phyloP scores from a whole-genome alignment of 768 basidiomycete genomes.

The Tricholoma saponaceum region DNA sequence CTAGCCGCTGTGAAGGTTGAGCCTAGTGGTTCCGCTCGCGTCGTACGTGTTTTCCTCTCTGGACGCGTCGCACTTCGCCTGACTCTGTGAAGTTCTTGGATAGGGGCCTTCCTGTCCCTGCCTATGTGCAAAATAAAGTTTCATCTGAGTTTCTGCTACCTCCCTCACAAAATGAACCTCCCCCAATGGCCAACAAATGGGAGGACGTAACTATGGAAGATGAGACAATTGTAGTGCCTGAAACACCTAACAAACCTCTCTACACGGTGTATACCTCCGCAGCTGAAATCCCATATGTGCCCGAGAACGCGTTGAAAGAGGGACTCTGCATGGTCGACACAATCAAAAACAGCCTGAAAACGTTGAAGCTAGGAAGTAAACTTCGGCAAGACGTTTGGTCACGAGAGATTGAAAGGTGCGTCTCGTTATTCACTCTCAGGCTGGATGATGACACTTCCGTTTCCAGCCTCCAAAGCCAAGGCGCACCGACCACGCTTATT shows the following conservation, averaged over 20 bases:
- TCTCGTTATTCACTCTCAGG: not conserved
- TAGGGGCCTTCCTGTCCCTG: slow-evolving; percentile 22
- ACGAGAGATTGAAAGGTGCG: slow-evolving; percentile 47
- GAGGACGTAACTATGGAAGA: slow-evolving; percentile 13
- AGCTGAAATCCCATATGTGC: slow-evolving; percentile 42
- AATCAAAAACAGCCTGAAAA: slow-evolving; percentile 38
- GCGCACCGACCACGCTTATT: slow-evolving; percentile 53
- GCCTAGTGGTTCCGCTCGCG: slow-evolving; percentile 21
- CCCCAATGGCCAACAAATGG: not conserved
- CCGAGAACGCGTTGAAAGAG: slow-evolving; percentile 46
- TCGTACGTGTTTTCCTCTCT: slow-evolving; percentile 16
- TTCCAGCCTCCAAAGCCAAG: slow-evolving; percentile 43
- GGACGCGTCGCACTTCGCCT: slow-evolving; percentile 1
- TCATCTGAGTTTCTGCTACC: not conserved
- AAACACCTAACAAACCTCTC: slow-evolving; percentile 11
- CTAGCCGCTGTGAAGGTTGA: slow-evolving; percentile 26
- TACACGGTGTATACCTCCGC: slow-evolving; percentile 36
- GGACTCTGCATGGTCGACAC: slow-evolving; percentile 50
- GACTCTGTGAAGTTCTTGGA: slow-evolving; percentile 16
- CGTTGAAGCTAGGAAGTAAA: slow-evolving; percentile 48
- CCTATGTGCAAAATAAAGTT: slow-evolving; percentile 12
- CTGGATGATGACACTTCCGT: not conserved
- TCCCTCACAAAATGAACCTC: not conserved
- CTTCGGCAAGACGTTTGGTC: slow-evolving; percentile 57
- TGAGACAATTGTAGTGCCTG: slow-evolving; percentile 1